Base-by-base conservation (phyloP, 2,329 filamentous ascomycete species). In the Pseudocercospora pini-densiflorae region DNA sequence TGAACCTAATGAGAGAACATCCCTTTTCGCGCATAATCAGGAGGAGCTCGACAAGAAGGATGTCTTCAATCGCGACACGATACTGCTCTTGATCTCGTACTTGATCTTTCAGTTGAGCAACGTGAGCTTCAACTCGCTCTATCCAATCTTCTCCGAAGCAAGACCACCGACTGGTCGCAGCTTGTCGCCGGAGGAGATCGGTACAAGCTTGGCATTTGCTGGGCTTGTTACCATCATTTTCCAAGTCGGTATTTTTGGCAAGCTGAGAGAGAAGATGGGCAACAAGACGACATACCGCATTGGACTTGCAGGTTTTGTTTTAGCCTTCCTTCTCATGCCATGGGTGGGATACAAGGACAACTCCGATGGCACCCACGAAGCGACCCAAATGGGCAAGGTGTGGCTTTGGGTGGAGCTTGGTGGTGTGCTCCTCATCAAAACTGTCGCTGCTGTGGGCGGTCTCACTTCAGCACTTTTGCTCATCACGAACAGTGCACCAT, bases 91-190 rank as follows among this genome's bases (percentile, higher is more conserved):
- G 5, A 78, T 88, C 61, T 96, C 94, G 0, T 98, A 97, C 75
- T 87, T 97, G 51, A 90, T 98, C 59, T 99, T 98, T 76, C 94
- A 97, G 75, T 85, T 99, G 5, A 90, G 92, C 67, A 98, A 98
- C 78, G 93, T 97, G 71, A 93, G 93, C 3, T 99, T 94, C 85
- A 97, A 97, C 79, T 94, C 92, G 19, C 83, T 99, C 0, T 99
- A 96, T 74, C 95, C 95, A 0, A 94, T 98, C 62, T 99, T 98
- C 73, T 92, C 90, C 0, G 89, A 94, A 62, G 89, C 91, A 0
- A 79, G 86, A 0, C 84, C 89, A 0, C 95, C 95, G 0, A 90
- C 89, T 0, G 95, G 95, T 19, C 90, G 95, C 47, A 84, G 85
- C 0, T 83, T 98, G 3, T 86, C 86, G 0, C 92, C 94, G 0